A percentile compares a stretch with the other conserved stretches of the same genome.
Evolutionary conservation across 148 eudicot species (phyloP).

Genomic region (Vaccinium myrtillus): DNA sequence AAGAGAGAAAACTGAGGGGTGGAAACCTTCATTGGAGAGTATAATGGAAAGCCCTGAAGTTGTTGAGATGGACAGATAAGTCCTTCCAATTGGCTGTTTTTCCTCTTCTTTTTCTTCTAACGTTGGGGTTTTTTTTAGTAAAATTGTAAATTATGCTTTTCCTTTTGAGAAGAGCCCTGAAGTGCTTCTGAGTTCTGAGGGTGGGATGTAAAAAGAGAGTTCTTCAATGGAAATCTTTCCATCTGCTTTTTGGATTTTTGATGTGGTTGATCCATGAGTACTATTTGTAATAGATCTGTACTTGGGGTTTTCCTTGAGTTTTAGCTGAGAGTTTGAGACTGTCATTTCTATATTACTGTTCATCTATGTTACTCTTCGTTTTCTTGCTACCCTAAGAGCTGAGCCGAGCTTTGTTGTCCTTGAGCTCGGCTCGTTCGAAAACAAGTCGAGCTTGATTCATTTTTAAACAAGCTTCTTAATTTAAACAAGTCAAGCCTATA

Average conservation of each 20-base stretch:
- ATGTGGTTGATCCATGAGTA: not conserved
- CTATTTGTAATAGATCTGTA: not conserved
- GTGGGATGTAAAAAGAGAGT: not conserved
- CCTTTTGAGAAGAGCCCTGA: not conserved
- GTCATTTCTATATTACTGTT: not conserved
- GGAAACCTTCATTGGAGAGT: conserved; percentile 73
- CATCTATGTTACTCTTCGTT: not conserved
- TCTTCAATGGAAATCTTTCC: not conserved
- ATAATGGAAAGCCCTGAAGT: conserved; percentile 49
- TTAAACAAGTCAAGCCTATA: no score
- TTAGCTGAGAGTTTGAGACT: not conserved
- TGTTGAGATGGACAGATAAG: conserved; percentile 7
- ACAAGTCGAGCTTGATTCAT: no score
- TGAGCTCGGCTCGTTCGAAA: no score
- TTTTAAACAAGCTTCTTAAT: no score
- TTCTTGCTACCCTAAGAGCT: not conserved
- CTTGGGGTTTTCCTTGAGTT: not conserved
- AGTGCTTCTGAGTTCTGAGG: not conserved
- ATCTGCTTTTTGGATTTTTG: not conserved
- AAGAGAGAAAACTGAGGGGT: conserved; percentile 37
- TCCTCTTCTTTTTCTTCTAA: not conserved
- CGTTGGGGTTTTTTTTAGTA: not conserved
- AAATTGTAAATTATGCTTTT: conserved; percentile 14
- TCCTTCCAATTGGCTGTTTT: not conserved
- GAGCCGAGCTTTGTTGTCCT: no score